Base-by-base conservation (phyloP, 306 rosid genomes). In the Rosa multiflora region DNA sequence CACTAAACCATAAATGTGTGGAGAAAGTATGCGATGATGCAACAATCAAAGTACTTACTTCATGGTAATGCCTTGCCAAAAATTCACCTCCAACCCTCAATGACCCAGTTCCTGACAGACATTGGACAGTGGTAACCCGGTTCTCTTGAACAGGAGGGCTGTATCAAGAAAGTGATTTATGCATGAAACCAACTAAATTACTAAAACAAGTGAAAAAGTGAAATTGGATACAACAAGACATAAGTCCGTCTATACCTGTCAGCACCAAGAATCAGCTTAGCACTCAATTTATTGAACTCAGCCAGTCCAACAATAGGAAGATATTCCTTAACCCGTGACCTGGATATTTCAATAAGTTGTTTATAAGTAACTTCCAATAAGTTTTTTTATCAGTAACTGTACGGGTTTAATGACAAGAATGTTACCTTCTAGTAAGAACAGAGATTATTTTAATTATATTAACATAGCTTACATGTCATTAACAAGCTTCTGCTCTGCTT, bases 71-170 rank as follows among this genome's bases (percentile, higher is more conserved):
- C 79, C 80, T 91, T 12, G 94, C 97, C 88, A 93, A 87, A 85
- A 93, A 96, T 87, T 96, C 99, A 51, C 99, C 97, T 37, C 98
- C 99, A 85, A 96, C 96, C 84, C 99, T 93, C 84, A 96, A 81
- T 46, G 99, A 90, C 51, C 99, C 99, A 85, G 99, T 96, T 76
- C 99, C 99, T 44, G 99, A 96, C 84, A 96, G 85, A 88, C 99
- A 83, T 75, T 96, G 97, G 63, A 93, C 99, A 61, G 98, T 96
- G 55, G 92, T 83, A 35, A 93, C 83, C 81, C 98, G 87, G 81
- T 93, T 93, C 89, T 87, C 97, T 77, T 87, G 94, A 72, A 96
- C 86, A 32, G 92, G 94, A 85, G 96, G 98, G 87, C 98, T 96
- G 86, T n/a, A 84, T 59, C 72, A 48, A 82, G 76, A 67, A 75